Percentiles rank a stretch among this genome's conserved stretches.
phyloP scores from a whole-genome alignment of 1,284 basidiomycete species.

The Tremellales sp. region DNA sequence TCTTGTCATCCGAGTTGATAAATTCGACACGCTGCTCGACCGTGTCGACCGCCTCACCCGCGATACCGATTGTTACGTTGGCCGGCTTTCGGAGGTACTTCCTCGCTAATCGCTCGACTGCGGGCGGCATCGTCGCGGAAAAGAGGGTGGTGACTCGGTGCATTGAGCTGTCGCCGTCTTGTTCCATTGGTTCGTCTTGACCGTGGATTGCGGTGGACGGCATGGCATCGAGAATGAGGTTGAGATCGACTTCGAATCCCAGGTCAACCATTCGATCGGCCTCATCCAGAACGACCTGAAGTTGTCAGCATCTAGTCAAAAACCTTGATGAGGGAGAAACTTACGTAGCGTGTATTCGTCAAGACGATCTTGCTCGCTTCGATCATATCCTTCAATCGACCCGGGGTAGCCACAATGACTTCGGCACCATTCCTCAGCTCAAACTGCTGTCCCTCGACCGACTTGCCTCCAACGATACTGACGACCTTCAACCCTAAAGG shows the following conservation, averaged over 20 bases:
- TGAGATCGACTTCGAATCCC: constrained; percentile 91
- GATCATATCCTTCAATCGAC: constrained; percentile 94
- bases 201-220: constrained; percentile 81
- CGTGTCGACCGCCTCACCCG: constrained; percentile 94
- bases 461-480: constrained; percentile 92
- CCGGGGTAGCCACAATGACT: constrained; percentile 97
- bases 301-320: background rate
- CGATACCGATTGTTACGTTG: constrained; percentile 94
- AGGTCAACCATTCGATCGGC: constrained; percentile 98
- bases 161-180: constrained; percentile 53
- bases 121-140: constrained; percentile 96
- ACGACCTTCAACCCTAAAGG: constrained; percentile 88
- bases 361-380: constrained; percentile 93
- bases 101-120: constrained; percentile 86
- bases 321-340: background rate
- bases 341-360: constrained; percentile 55
- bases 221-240: constrained; percentile 90
- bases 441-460: constrained; percentile 95
- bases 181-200: constrained; percentile 60
- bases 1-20: constrained; percentile 86
- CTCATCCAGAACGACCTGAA: constrained; percentile 99
- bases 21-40: constrained; percentile 97
- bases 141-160: constrained; percentile 88
- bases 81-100: constrained; percentile 92
- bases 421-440: constrained; percentile 92